Conservation (phyloP, 23 red algal species). For the Porphyridium purpureum region DNA sequence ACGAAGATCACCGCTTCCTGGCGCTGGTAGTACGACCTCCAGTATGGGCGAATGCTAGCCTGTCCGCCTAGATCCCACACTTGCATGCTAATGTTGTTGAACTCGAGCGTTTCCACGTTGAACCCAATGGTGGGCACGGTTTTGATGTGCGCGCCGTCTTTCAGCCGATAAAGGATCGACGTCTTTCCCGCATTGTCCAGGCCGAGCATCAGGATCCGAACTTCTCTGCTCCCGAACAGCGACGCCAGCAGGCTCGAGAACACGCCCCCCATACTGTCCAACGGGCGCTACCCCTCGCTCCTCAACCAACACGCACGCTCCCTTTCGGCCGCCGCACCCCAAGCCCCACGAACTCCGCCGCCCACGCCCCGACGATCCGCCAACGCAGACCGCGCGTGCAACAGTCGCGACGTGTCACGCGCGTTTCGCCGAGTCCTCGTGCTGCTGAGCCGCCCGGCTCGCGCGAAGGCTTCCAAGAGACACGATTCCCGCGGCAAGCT, state of each 20-base stretch:
- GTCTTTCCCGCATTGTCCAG: conserved; percentile 94
- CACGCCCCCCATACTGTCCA: conserved; percentile 67
- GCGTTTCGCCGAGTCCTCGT: too few relatives aligned
- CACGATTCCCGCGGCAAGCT: too few relatives aligned
- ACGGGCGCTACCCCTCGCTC: too few relatives aligned
- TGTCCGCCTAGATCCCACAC: conserved; percentile 99
- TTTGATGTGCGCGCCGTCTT: conserved; percentile 4
- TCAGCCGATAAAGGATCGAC: conserved; percentile 64
- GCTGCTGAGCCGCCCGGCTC: too few relatives aligned
- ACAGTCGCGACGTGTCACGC: too few relatives aligned
- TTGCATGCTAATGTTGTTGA: conserved; percentile 85
- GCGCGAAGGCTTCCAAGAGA: too few relatives aligned
- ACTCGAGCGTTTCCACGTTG: conserved; percentile 65
- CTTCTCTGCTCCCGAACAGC: conserved; percentile 85
- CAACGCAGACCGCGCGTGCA: too few relatives aligned
- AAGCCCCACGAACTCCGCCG: too few relatives aligned
- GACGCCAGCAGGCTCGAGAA: conserved; percentile 54
- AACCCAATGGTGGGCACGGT: conserved; percentile 70
- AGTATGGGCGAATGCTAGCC: conserved; percentile 60
- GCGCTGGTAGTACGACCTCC: conserved; percentile 85
- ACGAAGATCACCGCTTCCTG: conserved; percentile 97
- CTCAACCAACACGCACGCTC: too few relatives aligned
- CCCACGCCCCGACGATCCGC: too few relatives aligned
- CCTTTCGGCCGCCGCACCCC: too few relatives aligned
- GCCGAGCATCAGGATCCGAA: conserved; percentile 87